Evolutionary conservation across 2,329 filamentous ascomycete genomes (phyloP).

Genomic region (Scopulariopsis brevicaulis): DNA sequence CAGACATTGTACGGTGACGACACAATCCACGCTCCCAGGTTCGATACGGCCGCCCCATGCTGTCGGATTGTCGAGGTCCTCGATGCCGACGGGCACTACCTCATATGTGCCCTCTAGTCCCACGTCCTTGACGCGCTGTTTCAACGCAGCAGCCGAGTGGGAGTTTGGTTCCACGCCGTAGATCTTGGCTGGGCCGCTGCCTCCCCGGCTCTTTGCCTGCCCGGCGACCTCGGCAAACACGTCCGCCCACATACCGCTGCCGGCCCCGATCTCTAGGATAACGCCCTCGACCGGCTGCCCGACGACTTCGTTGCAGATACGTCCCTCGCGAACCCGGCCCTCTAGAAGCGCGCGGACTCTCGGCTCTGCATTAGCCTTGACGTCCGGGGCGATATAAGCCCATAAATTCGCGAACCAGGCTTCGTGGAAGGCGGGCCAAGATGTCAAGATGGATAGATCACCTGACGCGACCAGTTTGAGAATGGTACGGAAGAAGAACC

Average conservation of each 20-base stretch:
- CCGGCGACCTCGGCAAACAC: conserved; percentile 33
- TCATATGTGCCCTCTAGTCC: conserved; percentile 47
- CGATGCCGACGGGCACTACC: conserved; percentile 50
- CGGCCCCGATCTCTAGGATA: conserved; percentile 52
- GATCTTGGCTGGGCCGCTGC: conserved; percentile 21
- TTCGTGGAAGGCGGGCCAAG: conserved; percentile 18
- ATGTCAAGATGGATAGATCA: conserved; percentile 18
- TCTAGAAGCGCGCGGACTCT: conserved; percentile 34
- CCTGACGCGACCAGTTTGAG: conserved; percentile 17
- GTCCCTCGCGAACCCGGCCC: conserved; percentile 20
- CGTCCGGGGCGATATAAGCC: conserved; percentile 28
- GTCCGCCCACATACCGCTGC: conserved; percentile 47
- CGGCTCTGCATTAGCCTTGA: conserved; percentile 8
- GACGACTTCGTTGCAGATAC: conserved; percentile 34
- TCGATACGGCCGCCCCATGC: conserved; percentile 33
- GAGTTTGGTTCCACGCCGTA: conserved; percentile 56
- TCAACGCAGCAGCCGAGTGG: conserved; percentile 36
- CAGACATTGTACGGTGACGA: conserved; percentile 49
- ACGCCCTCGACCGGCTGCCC: conserved; percentile 32
- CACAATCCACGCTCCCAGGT: conserved; percentile 43
- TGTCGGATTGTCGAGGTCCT: conserved; percentile 34
- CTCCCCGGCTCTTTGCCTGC: conserved; percentile 3
- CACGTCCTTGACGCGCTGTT: conserved; percentile 31
- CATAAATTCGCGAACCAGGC: conserved; percentile 46
- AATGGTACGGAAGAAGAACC: conserved; percentile 32